A percentile compares a stretch with the other conserved stretches of the same genome.
These are phyloP conservation scores for Megacollybia marginata DNA, from an alignment of 768 basidiomycete species.

Conservation along the genomic window DNA sequence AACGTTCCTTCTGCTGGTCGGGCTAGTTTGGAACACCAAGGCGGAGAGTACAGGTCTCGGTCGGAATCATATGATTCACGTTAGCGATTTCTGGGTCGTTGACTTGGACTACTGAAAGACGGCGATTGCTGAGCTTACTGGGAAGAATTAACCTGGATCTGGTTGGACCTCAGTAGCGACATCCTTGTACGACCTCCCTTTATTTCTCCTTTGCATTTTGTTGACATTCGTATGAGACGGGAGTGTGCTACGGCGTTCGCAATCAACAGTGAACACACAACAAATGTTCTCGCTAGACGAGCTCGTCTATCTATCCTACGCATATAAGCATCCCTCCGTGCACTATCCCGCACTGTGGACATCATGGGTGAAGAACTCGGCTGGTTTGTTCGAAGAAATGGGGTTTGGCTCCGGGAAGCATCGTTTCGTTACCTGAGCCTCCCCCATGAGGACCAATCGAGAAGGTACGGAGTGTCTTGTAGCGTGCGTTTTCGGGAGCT, in stretches of 20 bases:
- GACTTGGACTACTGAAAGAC: conserved; percentile 98
- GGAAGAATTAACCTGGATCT: conserved; percentile 36
- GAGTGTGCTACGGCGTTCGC: conserved; percentile 81
- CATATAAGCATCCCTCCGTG: conserved; percentile 73
- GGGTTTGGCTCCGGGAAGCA: conserved; percentile 46
- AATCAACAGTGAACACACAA: conserved; percentile 89
- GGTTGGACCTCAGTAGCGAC: conserved; percentile 60
- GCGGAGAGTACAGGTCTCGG: conserved; percentile 73
- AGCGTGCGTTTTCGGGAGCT: neutral
- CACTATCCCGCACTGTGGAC: conserved; percentile 81
- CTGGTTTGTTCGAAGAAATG: conserved; percentile 59
- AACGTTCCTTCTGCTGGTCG: conserved; percentile 96
- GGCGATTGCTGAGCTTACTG: conserved; percentile 60
- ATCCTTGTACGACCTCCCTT: conserved; percentile 55
- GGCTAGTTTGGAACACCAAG: conserved; percentile 68
- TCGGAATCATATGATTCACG: conserved; percentile 87
- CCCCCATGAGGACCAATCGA: conserved; percentile 1
- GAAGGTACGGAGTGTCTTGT: neutral
- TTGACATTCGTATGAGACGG: conserved; percentile 49
- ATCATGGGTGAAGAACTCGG: conserved; percentile 84
- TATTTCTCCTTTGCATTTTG: neutral
- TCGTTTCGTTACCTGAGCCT: conserved; percentile 1
- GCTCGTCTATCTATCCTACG: conserved; percentile 92
- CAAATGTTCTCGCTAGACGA: conserved; percentile 89
- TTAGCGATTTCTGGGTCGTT: conserved; percentile 74